These are phyloP conservation scores for Aspergillus flavus DNA, from an alignment of 2,329 filamentous ascomycete species.

Conservation along the genomic window DNA sequence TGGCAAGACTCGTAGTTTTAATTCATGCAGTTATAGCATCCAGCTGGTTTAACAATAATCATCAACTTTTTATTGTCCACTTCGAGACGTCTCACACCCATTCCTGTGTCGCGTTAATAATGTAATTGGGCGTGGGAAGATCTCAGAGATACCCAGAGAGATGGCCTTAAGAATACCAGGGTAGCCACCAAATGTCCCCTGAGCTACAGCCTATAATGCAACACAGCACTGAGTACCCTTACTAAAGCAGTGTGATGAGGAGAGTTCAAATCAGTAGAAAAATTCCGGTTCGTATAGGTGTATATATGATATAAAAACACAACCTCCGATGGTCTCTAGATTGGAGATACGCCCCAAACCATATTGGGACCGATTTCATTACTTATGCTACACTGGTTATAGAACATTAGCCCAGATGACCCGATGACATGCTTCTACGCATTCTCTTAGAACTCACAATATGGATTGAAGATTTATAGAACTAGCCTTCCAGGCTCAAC, in stretches of 20 bases:
- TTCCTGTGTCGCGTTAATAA: not conserved
- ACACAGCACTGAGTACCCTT: not conserved
- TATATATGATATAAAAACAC: not conserved
- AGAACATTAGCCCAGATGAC: conserved; percentile 2
- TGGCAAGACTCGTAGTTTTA: too few relatives aligned
- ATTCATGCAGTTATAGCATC: too few relatives aligned
- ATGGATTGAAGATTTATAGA: conserved; percentile 37
- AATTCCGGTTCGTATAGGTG: not conserved
- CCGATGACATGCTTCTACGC: not conserved
- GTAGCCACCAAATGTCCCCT: not conserved
- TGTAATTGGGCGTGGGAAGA: too few relatives aligned
- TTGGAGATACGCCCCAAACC: not conserved
- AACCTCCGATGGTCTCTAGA: not conserved
- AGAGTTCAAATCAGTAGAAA: not conserved
- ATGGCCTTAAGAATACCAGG: not conserved
- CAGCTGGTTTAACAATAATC: too few relatives aligned
- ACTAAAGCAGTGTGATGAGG: not conserved
- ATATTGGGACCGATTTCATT: conserved; percentile 3
- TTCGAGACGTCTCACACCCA: not conserved
- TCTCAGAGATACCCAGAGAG: too few relatives aligned
- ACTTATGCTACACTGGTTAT: conserved; percentile 9
- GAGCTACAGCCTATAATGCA: not conserved
- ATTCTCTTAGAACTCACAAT: conserved; percentile 5
- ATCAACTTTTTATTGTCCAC: too few relatives aligned
- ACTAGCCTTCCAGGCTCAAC: conserved; percentile 76